Conservation (phyloP, 306 rosid genomes). For the Cicer arietinum region DNA sequence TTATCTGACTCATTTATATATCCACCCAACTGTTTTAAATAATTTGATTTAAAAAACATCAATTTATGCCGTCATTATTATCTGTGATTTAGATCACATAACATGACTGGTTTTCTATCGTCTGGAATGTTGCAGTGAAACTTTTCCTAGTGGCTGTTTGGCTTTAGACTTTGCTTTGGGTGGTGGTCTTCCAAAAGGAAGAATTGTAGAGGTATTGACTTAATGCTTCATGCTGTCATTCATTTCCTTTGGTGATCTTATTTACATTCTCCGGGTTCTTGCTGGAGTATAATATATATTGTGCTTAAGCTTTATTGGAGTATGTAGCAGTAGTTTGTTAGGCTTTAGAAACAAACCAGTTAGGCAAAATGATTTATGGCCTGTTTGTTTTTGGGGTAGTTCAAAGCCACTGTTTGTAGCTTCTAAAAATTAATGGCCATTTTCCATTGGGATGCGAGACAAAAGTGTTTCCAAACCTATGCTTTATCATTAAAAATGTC, state of each 20-base stretch:
- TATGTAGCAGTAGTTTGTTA: conserved; percentile 1
- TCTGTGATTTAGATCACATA: conserved; percentile 38
- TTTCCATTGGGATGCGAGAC: no score
- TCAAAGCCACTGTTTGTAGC: no score
- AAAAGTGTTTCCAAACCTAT: no score
- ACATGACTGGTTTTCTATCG: conserved; percentile 31
- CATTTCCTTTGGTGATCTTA: conserved; percentile 5
- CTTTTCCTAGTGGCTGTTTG: conserved; percentile 99
- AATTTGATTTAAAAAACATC: conserved; percentile 3
- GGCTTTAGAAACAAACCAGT: conserved; percentile 4
- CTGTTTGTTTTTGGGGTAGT: no score
- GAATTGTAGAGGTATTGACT: conserved; percentile 90
- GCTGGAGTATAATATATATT: conserved; percentile 8
- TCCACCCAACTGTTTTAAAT: not conserved
- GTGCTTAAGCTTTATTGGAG: conserved; percentile 15
- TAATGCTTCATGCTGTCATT: conserved; percentile 1
- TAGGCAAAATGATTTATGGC: not conserved
- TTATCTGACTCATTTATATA: conserved; percentile 11
- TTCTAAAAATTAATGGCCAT: no score
- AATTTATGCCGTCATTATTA: conserved; percentile 30
- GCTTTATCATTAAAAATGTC: conserved; percentile 14
- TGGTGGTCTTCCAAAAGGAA: conserved; percentile 96
- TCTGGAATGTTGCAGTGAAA: conserved; percentile 72
- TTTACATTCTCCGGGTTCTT: conserved; percentile 9
- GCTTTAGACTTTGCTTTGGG: conserved; percentile 94